phyloP scores from a whole-genome alignment of 2,329 filamentous ascomycete genomes.

The Rhytidhysteron rufulum region DNA sequence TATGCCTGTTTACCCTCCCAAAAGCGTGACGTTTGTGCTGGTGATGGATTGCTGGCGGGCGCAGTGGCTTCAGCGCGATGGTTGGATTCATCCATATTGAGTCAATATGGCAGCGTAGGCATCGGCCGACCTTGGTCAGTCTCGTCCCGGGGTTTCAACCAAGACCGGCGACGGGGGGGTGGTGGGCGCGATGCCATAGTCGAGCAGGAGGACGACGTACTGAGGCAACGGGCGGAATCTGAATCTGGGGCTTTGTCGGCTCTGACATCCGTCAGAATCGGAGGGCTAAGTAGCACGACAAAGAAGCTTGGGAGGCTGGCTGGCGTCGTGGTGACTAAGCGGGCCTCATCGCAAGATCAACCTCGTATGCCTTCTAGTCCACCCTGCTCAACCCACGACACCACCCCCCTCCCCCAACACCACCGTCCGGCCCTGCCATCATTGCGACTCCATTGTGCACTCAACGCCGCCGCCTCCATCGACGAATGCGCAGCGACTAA shows the following conservation, averaged over 20 bases:
- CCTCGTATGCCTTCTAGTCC: neutral
- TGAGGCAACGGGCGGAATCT: too few relatives aligned
- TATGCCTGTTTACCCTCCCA: conserved; percentile 96
- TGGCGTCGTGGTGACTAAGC: neutral
- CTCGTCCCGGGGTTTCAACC: neutral
- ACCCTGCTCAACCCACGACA: conserved; percentile 1
- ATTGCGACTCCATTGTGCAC: neutral
- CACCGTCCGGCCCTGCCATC: neutral
- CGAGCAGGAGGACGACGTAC: neutral
- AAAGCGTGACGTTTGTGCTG: conserved; percentile 10
- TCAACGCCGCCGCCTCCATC: conserved; percentile 7
- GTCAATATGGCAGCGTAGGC: conserved; percentile 8
- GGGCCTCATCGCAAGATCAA: conserved; percentile 1
- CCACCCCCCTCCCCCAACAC: conserved; percentile 5
- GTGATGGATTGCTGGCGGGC: conserved; percentile 12
- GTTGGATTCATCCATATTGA: conserved; percentile 30
- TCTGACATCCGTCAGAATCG: neutral
- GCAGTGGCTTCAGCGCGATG: conserved; percentile 7
- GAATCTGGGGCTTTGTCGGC: too few relatives aligned
- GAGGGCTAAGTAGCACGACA: neutral
- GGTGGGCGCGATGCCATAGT: neutral
- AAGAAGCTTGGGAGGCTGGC: neutral
- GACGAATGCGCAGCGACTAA: conserved; percentile 2
- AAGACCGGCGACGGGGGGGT: neutral
- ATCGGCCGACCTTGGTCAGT: conserved; percentile 3